phyloP scores from a whole-genome alignment of 306 rosid species.

The Notholithocarpus densiflorus region DNA sequence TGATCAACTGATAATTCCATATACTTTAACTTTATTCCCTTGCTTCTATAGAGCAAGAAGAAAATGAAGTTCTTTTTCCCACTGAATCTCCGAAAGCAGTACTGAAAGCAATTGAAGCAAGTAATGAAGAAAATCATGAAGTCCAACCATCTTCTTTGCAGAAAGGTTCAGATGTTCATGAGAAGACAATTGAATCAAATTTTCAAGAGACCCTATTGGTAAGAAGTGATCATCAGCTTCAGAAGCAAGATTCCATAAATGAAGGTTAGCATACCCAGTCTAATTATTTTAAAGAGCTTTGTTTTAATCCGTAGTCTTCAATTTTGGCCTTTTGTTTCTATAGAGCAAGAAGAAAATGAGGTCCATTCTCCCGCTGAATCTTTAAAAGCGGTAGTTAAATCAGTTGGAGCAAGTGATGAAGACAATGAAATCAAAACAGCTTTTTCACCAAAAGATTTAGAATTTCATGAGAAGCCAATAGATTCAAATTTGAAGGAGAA shows the following conservation, averaged over 20 bases:
- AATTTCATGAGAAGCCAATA: slow-evolving; percentile 22
- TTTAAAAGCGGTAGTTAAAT: slow-evolving; percentile 14
- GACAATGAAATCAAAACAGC: slow-evolving; percentile 18
- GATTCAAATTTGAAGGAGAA: slow-evolving; percentile 25
- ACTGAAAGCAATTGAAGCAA: slow-evolving; percentile 19
- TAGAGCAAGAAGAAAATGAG: slow-evolving; percentile 37
- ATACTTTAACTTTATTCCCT: not conserved
- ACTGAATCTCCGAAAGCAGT: slow-evolving; percentile 28
- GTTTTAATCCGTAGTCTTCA: not conserved
- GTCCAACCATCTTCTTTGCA: slow-evolving; percentile 9
- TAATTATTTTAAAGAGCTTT: not conserved
- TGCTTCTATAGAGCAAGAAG: slow-evolving; percentile 34
- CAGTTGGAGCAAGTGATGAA: slow-evolving; percentile 25
- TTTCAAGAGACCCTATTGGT: slow-evolving; percentile 20
- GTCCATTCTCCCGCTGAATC: slow-evolving; percentile 24
- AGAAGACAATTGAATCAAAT: slow-evolving; percentile 20
- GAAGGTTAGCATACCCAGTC: slow-evolving; percentile 42
- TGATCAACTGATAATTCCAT: not conserved
- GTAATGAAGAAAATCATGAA: slow-evolving; percentile 15
- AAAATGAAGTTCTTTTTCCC: slow-evolving; percentile 24
- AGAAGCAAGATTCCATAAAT: slow-evolving; percentile 33
- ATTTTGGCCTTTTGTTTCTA: slow-evolving; percentile 6
- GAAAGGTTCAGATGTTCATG: slow-evolving; percentile 21
- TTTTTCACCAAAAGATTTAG: slow-evolving; percentile 13
- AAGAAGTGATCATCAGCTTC: slow-evolving; percentile 22